Base-by-base conservation (phyloP, 2,329 filamentous ascomycete genomes). In the Trichoderma citrinoviride region DNA sequence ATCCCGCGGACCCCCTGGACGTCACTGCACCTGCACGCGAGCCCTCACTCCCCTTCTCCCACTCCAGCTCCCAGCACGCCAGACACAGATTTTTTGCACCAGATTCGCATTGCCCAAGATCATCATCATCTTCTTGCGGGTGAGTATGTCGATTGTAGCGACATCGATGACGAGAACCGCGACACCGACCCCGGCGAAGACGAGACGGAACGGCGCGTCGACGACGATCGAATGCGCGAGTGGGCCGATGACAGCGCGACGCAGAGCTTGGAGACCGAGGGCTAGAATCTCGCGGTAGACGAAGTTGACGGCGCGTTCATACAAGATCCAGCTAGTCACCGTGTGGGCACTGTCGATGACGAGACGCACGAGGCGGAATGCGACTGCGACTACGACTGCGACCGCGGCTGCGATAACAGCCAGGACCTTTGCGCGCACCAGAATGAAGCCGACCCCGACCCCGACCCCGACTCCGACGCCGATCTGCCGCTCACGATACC, bases 71-170 rank as follows among this genome's bases (percentile, higher is more conserved):
- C 69, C 66, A 68, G 68, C 50, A 66, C 64, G 52, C 23, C 21
- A 54, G 49, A 64, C 58, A 53, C 58, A 44, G 40, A 64, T 47
- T 53, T 25, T 55, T 33, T 52, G 17, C 46, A 54, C 56, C 49
- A 46, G 47, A 37, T 60, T 53, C 58, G 47, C 44, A 53, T 19
- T 19, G 49, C 61, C 29, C 68, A n/a, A n/a, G n/a, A n/a, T n/a
- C n/a, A 66, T 68, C 71, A 70, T 74, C 75, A 78, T 81, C 80
- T 80, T 82, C 79, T 79, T 82, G n/a, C 25, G n/a, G 72, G 72
- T 55, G 71, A 77, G 40, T 72, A 77, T 54, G 63, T 76, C 60
- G 43, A 54, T 17, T 17, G 43, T 25, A 14, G n/a, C 43, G 44
- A 66, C 37, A n/a, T 55, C 60, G 37, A 19, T 4, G 14, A 23